Evolutionary conservation across 2,329 filamentous ascomycete genomes (phyloP).

Genomic region (Leptographium radiaticola): DNA sequence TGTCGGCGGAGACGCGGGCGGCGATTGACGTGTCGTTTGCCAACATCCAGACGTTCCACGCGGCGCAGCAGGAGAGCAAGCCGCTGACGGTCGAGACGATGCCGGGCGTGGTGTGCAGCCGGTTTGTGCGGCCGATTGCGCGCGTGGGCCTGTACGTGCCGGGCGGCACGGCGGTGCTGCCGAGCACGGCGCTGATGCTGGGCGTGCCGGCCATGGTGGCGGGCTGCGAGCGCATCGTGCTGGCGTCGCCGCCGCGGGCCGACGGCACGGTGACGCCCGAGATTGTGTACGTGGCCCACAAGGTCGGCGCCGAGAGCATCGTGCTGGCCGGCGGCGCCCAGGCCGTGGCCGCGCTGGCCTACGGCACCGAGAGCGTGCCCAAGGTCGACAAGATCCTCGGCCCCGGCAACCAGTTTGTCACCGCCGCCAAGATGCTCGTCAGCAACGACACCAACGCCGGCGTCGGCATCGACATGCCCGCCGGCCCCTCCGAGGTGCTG

Average conservation of each 20-base stretch:
- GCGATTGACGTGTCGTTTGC: slow-evolving; percentile 92
- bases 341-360: slow-evolving; percentile 91
- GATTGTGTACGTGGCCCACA: slow-evolving; percentile 95
- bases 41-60: slow-evolving; percentile 90
- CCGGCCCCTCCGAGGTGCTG: slow-evolving; percentile 91
- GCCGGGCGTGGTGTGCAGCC: slow-evolving; percentile 90
- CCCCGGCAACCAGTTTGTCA: slow-evolving; percentile 96
- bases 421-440: slow-evolving; percentile 95
- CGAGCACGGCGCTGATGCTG: slow-evolving; percentile 93
- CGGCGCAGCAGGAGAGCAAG: slow-evolving; percentile 76
- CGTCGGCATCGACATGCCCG: slow-evolving; percentile 96
- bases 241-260: slow-evolving; percentile 79
- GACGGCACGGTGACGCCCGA: slow-evolving; percentile 91
- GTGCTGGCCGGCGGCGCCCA: slow-evolving; percentile 92
- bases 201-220: slow-evolving; percentile 96
- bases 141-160: slow-evolving; percentile 94
- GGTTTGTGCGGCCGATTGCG: slow-evolving; percentile 86
- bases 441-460: slow-evolving; percentile 93
- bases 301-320: slow-evolving; percentile 89
- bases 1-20: slow-evolving; percentile 69
- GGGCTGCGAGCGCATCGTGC: slow-evolving; percentile 85
- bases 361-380: slow-evolving; percentile 83
- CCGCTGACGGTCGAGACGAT: slow-evolving; percentile 86
- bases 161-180: slow-evolving; percentile 91
- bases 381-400: slow-evolving; percentile 99